Evolutionary conservation across 768 basidiomycete genomes (phyloP), one percentile per base, ranked within the genome.

Genomic region (Neoboletus magnificus): DNA sequence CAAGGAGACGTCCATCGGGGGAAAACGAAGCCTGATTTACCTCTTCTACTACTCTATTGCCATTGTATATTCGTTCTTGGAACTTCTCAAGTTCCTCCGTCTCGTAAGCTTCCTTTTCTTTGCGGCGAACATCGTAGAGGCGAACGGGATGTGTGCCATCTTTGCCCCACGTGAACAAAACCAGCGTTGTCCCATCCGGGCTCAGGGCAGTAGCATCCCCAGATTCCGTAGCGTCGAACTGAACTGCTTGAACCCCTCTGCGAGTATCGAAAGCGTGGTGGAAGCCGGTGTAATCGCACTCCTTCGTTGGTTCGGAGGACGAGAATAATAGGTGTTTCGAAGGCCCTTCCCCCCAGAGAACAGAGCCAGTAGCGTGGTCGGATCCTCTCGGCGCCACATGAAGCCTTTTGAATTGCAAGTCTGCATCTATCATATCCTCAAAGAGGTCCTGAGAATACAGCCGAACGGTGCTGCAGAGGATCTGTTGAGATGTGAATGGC

Each of bases 1-100:
- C 83, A 10, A 89, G 74, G 59, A 82, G 82, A 4, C 82, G 69
- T 11, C 79, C 79, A 58, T 88, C 86, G 0, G 84, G 77, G 59
- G 85, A 87, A 65, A 83, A 85, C 2, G 70, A 61, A 15, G 79
- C 75, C 48, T 66, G 68, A 45, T 76, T 82, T 32, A 87, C 75
- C 63, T 84, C 80, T 45, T 75, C 60, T 1, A 10, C 71, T 46
- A 65, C 30, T 35, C 41, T 50, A 8, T 50, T 33, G 11, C 30
- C 37, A 33, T 41, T 30, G 5, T 33, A 20, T 41, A 59, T 43
- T 22, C 58, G 59, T 30, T 36, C 30, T 36, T 33, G 35, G 48
- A 79, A 80, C 29, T 69, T 62, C 46, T 76, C 68, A 45, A 84
- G 66, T 5, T 64, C 51, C 9, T 75, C 62, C 1, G 55, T 64